Evolutionary conservation across 331 rosid genomes (phyloP), one percentile per base, ranked within the genome.

Genomic region (Prunus yedoensis): DNA sequence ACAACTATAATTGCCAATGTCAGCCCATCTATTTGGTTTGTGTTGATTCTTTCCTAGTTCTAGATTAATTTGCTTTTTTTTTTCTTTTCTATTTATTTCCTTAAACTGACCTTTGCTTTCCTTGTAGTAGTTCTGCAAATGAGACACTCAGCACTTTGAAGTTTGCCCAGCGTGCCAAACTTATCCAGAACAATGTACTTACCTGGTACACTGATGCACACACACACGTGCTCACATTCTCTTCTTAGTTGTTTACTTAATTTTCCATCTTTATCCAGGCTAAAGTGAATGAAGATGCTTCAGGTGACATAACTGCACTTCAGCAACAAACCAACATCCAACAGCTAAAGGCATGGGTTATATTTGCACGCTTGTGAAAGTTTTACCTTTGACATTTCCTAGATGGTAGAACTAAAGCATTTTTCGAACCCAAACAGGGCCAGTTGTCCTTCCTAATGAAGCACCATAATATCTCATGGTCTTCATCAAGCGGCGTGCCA

Each of bases 131-230:
- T 87, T 87, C 96, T 74, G 89, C 96, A 69, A 86, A 89, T 65
- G 99, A 94, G 88, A 94, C 97, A 21, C 83, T 92, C 60, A 90
- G 99, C 88, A 92, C 99, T 76, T 89, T 92, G 71, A 94, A 94
- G 91, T 94, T 94, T 88, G 95, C 97, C 67, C 99, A 94, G 88
- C 99, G 99, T 75, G 96, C 97, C 88, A 94, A 94, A 85, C 91
- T 92, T 83, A 92, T 94, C 74, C 97, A 92, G 84, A 94, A 94
- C 79, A 92, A 94, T 89, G 99, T 94, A 92, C 73, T 76, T 52
- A 41, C 58, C 69, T 67, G 76, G 54, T 47, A 47, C 25, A 15
- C 38, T 66, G 30, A 62, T 43, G 35, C 58, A 74, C 47, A 20
- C 54, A 30, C 28, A 70, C 68, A 51, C 60, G 20, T 2, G 10